Base-by-base conservation (phyloP, 2,329 filamentous ascomycete species). In the Fusarium avenaceum region DNA sequence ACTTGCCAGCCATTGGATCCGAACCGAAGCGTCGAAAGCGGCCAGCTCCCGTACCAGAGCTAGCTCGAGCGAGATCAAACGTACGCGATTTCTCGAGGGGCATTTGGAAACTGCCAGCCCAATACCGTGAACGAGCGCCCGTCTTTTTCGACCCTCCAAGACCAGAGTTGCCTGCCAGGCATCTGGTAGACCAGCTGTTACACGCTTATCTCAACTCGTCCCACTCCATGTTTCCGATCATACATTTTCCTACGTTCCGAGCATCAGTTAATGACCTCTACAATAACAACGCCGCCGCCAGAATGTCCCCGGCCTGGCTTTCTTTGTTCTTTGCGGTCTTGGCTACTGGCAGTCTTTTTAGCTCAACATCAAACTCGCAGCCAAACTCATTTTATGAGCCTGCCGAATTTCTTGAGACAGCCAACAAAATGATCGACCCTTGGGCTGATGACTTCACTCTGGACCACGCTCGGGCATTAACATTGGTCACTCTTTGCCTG, bases 211-310 rank as follows among this genome's bases (percentile, higher is more conserved):
- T 92, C 72, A 84, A 86, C 39, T 91, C 90, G 8, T 84, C 93
- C 24, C 95, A 98, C 76, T 86, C 89, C 32, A 90, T 92, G 77
- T 90, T 94, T 70, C 96, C 96, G 1, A 89, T 97, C 43, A 75
- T 98, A 11, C 93, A 98, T 77, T 96, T 94, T 92, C 92, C 93
- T 3, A 91, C 87, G 0, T 96, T 98, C 73, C 85, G 90, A 72
- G 84, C 87, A 47, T 87, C 91, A 51, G 91, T 95, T 63, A 92
- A 97, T 57, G 85, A 88, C 10, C 83, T 97, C 8, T 97, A 97
- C 78, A 86, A 87, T 56, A 86, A 86, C 32, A 56, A 59, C 32
- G 56, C 57, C 43, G 82, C 91, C 19, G 82, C 86, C 30, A 73
- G 74, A 13, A 83, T 88, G 8, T 83, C 90, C 1, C 85, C 88